A percentile compares a stretch with the other conserved stretches of the same genome.
phyloP scores from a whole-genome alignment of 1,284 basidiomycete genomes.

The Takashimella tepidaria region DNA sequence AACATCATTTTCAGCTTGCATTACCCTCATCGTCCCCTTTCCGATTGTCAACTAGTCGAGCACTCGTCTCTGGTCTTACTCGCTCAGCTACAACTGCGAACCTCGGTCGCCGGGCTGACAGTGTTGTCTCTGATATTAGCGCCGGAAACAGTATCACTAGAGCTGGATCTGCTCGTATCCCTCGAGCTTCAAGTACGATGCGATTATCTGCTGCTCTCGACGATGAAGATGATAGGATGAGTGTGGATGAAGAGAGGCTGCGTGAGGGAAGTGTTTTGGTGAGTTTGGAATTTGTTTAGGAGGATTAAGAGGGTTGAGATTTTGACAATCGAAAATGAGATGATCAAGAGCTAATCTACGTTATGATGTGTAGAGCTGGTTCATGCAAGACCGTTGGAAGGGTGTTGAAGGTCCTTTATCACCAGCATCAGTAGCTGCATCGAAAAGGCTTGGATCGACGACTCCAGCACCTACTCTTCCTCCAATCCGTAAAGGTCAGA shows the following conservation, averaged over 20 bases:
- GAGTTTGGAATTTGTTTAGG: constrained; percentile 1
- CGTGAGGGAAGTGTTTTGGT: constrained; percentile 28
- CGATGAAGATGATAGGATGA: constrained; percentile 29
- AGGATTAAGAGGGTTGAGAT: neutral
- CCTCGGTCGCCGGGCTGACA: constrained; percentile 19
- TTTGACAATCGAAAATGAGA: too few relatives aligned
- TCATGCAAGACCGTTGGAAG: constrained; percentile 28
- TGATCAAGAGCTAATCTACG: neutral
- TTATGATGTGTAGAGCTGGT: constrained; percentile 25
- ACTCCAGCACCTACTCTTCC: constrained; percentile 16
- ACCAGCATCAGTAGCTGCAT: constrained; percentile 23
- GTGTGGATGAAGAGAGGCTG: constrained; percentile 21
- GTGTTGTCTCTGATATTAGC: constrained; percentile 26
- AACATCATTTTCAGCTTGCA: constrained; percentile 11
- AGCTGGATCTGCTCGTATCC: neutral
- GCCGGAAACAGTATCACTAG: constrained; percentile 13
- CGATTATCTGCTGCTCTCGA: constrained; percentile 1
- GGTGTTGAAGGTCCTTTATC: constrained; percentile 14
- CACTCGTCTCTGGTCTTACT: constrained; percentile 15
- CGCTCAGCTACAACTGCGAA: constrained; percentile 32
- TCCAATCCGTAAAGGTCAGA: constrained; percentile 37
- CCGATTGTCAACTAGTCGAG: constrained; percentile 10
- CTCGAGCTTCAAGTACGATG: neutral
- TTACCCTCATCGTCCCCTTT: constrained; percentile 32
- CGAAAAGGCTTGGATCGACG: constrained; percentile 15